phyloP scores from a whole-genome alignment of 495 filamentous ascomycete genomes.

The Neurospora africana region DNA sequence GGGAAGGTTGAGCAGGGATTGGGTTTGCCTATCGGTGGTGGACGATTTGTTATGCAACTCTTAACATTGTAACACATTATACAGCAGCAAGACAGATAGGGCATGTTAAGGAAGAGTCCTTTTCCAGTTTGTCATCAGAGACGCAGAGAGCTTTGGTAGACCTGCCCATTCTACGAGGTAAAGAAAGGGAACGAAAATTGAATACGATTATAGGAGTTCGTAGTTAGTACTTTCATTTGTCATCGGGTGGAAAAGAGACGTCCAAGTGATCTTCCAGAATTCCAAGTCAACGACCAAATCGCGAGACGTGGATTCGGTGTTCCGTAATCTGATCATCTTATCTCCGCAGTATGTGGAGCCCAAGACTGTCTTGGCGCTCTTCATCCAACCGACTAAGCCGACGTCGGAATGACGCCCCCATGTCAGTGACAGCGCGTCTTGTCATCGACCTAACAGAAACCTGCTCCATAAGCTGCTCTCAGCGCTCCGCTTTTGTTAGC shows the following conservation, averaged over 20 bases:
- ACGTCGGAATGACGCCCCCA: conserved; percentile 21
- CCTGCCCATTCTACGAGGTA: neutral
- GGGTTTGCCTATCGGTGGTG: neutral
- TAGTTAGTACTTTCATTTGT: neutral
- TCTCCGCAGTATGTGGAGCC: conserved; percentile 18
- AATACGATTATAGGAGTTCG: neutral
- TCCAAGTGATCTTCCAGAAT: neutral
- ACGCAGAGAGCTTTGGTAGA: neutral
- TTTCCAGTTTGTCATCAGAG: neutral
- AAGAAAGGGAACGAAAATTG: neutral
- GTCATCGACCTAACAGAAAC: conserved; percentile 5
- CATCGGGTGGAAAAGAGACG: neutral
- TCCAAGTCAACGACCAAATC: neutral
- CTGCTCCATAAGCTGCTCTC: too few species aligned
- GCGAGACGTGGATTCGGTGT: neutral
- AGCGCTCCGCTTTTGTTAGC: conserved; percentile 11
- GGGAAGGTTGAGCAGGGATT: neutral
- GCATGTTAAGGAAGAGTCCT: neutral
- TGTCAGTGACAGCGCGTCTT: neutral
- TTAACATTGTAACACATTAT: neutral
- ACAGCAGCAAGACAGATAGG: neutral
- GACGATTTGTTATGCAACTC: neutral
- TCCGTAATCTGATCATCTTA: conserved; percentile 30
- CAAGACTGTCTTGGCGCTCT: neutral
- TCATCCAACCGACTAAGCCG: conserved; percentile 10